Conservation (phyloP, 495 filamentous ascomycete species). For the Neurospora sp. region DNA sequence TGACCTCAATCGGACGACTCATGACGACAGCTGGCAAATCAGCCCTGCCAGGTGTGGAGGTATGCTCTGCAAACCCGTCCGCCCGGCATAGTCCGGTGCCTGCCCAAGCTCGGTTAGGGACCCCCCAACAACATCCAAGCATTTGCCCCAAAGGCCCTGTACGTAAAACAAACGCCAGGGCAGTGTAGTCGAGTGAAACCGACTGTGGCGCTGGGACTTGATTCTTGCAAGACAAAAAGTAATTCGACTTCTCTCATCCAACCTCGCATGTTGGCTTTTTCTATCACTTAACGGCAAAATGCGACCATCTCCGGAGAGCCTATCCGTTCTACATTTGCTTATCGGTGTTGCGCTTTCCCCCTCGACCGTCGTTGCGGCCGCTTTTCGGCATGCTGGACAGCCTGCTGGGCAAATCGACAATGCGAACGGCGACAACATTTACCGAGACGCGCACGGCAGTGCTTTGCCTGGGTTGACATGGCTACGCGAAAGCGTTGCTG, state of each 20-base stretch:
- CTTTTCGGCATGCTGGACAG: slow-evolving; percentile 4
- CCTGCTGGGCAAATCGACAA: background rate
- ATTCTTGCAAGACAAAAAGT: background rate
- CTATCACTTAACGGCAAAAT: slow-evolving; percentile 11
- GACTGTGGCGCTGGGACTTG: background rate
- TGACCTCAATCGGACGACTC: background rate
- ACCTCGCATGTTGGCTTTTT: background rate
- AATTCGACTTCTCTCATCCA: background rate
- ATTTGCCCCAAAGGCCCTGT: background rate
- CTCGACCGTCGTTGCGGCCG: slow-evolving; percentile 13
- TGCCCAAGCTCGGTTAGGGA: background rate
- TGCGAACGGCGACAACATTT: background rate
- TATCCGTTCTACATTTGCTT: slow-evolving; percentile 6
- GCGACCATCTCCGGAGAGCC: slow-evolving; percentile 10
- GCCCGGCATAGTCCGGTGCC: background rate
- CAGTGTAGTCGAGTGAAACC: background rate
- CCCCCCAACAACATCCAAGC: background rate
- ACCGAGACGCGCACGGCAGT: background rate
- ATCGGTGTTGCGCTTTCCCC: slow-evolving; percentile 14
- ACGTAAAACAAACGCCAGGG: background rate
- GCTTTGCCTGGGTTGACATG: slow-evolving; percentile 38
- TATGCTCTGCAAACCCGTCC: background rate
- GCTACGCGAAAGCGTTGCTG: slow-evolving; percentile 55
- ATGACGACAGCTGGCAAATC: background rate
- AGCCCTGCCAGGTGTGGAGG: background rate